phyloP scores from a whole-genome alignment of 768 basidiomycete genomes.

The Russula sp. region DNA sequence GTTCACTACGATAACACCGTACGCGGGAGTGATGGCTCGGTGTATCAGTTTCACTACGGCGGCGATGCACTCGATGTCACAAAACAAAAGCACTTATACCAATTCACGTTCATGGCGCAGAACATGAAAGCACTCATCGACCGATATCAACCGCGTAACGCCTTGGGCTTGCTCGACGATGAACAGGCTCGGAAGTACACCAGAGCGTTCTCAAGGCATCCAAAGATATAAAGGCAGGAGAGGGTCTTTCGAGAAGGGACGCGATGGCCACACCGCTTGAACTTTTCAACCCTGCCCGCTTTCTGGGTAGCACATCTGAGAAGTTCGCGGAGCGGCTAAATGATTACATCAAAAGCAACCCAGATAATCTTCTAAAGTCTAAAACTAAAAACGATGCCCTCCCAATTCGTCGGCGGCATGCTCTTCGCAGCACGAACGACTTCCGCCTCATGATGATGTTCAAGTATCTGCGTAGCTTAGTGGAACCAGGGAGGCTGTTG shows the following conservation, averaged over 20 bases:
- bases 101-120: slow-evolving; percentile 90
- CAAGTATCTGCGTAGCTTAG: slow-evolving; percentile 89
- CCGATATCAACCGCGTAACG: slow-evolving; percentile 59
- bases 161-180: slow-evolving; percentile 59
- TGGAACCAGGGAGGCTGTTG: slow-evolving; percentile 99
- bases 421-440: slow-evolving; percentile 47
- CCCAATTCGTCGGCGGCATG: slow-evolving; percentile 45
- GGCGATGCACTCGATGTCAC: slow-evolving; percentile 97
- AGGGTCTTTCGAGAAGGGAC: slow-evolving; percentile 51
- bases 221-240: slow-evolving; percentile 42
- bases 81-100: slow-evolving; percentile 90
- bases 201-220: slow-evolving; percentile 84
- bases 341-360: slow-evolving; percentile 75
- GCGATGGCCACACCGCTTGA: slow-evolving; percentile 71
- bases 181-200: slow-evolving; percentile 70
- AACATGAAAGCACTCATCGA: slow-evolving; percentile 80
- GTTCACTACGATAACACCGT: slow-evolving; percentile 99
- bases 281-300: slow-evolving; percentile 70
- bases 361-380: slow-evolving; percentile 49
- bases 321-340: slow-evolving; percentile 79
- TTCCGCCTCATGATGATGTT: slow-evolving; percentile 86
- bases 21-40: slow-evolving; percentile 87
- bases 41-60: slow-evolving; percentile 96
- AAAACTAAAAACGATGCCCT: slow-evolving; percentile 43
- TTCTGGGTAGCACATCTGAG: slow-evolving; percentile 90